Conservation (phyloP, 2,329 filamentous ascomycete species). For the Fusarium sambucinum region DNA sequence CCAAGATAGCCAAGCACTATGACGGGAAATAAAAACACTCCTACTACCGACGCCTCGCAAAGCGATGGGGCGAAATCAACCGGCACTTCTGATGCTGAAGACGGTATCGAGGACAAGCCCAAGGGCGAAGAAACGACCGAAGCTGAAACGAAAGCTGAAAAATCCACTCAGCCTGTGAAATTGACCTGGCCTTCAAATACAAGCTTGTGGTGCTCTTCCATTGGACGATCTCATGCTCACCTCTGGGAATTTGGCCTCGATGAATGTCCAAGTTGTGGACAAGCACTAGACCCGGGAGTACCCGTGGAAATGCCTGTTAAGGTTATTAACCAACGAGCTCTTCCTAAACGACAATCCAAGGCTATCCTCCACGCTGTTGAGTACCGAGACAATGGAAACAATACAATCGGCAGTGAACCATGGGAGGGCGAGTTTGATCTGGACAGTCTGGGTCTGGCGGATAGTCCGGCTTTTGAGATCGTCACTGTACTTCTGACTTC, state of each 20-base stretch:
- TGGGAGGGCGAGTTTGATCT: neutral
- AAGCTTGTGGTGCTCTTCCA: neutral
- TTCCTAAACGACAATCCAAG: neutral
- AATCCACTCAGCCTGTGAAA: fast-evolving
- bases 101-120: neutral
- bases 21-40: neutral
- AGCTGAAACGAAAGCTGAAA: neutral
- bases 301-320: neutral
- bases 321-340: too few relatives aligned
- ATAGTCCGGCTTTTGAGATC: neutral
- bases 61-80: neutral
- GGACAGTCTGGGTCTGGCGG: neutral
- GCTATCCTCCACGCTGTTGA: neutral
- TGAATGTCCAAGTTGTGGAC: neutral
- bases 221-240: neutral
- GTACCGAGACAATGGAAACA: neutral
- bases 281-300: neutral
- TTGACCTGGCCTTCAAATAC: neutral
- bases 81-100: too few relatives aligned
- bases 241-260: neutral
- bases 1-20: neutral
- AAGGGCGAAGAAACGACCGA: neutral
- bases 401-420: neutral
- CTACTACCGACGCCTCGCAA: neutral
- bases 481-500: neutral